phyloP scores from a whole-genome alignment of 2,329 filamentous ascomycete species.

The Scedosporium boydii region DNA sequence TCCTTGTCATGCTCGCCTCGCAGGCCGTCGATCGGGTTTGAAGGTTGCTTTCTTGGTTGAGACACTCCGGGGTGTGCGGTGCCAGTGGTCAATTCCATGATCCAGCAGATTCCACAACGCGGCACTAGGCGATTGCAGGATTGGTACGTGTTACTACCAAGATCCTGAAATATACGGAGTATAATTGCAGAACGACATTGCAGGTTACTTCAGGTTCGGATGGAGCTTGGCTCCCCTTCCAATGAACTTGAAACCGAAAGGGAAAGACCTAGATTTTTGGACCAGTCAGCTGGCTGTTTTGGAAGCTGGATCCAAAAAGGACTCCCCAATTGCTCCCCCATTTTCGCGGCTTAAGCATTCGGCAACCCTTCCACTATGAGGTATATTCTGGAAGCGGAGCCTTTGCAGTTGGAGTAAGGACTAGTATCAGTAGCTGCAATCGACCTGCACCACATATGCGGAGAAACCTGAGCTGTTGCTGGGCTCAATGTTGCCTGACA shows the following conservation, averaged over 20 bases:
- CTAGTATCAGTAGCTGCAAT: not conserved
- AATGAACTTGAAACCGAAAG: conserved; percentile 6
- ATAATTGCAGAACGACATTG: not conserved
- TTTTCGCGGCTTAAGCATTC: not conserved
- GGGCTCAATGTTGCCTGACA: not conserved
- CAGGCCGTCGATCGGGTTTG: not conserved
- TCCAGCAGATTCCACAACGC: too few relatives aligned
- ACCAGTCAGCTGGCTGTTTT: not conserved
- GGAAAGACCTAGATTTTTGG: not conserved
- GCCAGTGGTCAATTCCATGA: too few relatives aligned
- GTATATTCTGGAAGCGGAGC: not conserved
- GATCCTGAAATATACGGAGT: not conserved
- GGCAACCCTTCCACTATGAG: not conserved
- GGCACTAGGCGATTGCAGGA: too few relatives aligned
- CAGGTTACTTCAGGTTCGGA: not conserved
- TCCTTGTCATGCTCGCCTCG: not conserved
- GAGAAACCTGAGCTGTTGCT: not conserved
- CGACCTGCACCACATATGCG: not conserved
- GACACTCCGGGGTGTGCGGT: not conserved
- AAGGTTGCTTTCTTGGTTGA: not conserved
- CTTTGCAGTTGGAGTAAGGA: not conserved
- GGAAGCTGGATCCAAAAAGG: not conserved
- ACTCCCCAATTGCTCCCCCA: not conserved
- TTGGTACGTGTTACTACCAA: too few relatives aligned
- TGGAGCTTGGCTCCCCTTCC: conserved; percentile 3